These are phyloP conservation scores for Hypoxylon sp. DNA, from an alignment of 2,329 filamentous ascomycete species.

Conservation along the genomic window DNA sequence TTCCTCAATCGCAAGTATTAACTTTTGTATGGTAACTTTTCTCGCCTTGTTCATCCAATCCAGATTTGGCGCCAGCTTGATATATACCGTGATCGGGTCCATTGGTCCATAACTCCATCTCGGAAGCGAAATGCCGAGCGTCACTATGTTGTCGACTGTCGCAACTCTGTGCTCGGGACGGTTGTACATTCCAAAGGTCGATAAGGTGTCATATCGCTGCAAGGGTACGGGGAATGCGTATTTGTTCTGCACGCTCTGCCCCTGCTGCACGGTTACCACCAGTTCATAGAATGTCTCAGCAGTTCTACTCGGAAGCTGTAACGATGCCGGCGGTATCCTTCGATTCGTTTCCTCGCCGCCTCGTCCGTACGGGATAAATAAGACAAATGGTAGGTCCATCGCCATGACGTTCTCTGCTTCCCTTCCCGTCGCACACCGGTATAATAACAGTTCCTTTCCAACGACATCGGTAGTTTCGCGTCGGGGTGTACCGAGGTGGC, in stretches of 20 bases:
- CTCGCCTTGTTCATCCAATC: constrained; percentile 93
- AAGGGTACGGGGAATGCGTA: constrained; percentile 92
- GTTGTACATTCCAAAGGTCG: constrained; percentile 99
- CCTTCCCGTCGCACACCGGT: constrained; percentile 84
- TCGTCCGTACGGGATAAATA: constrained; percentile 95
- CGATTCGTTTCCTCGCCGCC: constrained; percentile 90
- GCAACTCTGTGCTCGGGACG: constrained; percentile 88
- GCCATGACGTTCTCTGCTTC: constrained; percentile 90
- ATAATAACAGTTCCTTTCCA: constrained; percentile 94
- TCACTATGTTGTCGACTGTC: constrained; percentile 90
- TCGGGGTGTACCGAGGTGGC: constrained; percentile 88
- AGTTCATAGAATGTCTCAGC: constrained; percentile 98
- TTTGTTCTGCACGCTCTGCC: constrained; percentile 86
- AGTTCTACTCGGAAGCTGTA: constrained; percentile 91
- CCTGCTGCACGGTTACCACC: constrained; percentile 94
- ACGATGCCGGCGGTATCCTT: constrained; percentile 89
- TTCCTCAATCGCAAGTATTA: constrained; percentile 94
- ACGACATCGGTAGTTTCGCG: constrained; percentile 94
- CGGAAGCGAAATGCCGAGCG: constrained; percentile 89
- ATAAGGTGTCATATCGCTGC: constrained; percentile 93
- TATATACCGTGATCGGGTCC: constrained; percentile 95
- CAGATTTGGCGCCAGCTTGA: constrained; percentile 91
- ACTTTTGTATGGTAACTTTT: constrained; percentile 92
- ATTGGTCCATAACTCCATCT: constrained; percentile 96
- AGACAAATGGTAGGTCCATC: constrained; percentile 97